A percentile compares a stretch with the other conserved stretches of the same genome.
Evolutionary conservation across 129 eudicot species (phyloP).

Genomic region (Pseudognaphalium luteoalbum): DNA sequence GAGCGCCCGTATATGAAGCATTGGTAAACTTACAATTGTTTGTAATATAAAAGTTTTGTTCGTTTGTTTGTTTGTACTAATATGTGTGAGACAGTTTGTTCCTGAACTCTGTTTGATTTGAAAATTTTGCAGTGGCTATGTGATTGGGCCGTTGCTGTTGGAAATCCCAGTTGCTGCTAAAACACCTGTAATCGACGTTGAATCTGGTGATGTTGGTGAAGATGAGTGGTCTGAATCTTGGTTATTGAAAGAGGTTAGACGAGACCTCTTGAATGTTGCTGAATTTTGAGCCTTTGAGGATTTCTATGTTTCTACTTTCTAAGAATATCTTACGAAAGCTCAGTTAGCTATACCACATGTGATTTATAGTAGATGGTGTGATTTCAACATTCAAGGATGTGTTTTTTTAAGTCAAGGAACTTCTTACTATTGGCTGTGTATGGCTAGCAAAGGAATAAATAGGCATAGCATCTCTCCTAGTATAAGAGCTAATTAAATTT

Average conservation of each 20-base stretch:
- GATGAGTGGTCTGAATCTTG: conserved; percentile 44
- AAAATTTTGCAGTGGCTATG: conserved; percentile 57
- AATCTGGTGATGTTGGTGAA: conserved; percentile 31
- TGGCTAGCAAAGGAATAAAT: conserved; percentile 8
- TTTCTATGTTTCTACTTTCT: not conserved
- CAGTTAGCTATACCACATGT: not conserved
- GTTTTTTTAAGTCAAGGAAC: conserved; percentile 11
- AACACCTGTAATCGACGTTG: conserved; percentile 52
- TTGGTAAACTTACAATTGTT: conserved; percentile 44
- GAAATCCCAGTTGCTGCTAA: conserved; percentile 38
- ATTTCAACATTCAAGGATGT: not conserved
- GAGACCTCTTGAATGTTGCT: conserved; percentile 1
- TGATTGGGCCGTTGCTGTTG: conserved; percentile 52
- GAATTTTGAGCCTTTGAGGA: not conserved
- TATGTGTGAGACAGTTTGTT: not conserved
- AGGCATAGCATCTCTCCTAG: not conserved
- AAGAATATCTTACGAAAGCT: not conserved
- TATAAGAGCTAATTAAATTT: not conserved
- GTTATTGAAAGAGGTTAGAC: conserved; percentile 61
- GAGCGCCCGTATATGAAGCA: conserved; percentile 55
- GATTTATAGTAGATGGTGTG: conserved; percentile 10
- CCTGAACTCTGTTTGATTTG: not conserved
- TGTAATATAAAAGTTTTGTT: not conserved
- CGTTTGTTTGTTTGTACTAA: not conserved
- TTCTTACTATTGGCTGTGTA: conserved; percentile 9